These are phyloP conservation scores for Colletotrichum noveboracense DNA, from an alignment of 2,329 filamentous ascomycete genomes.

Conservation along the genomic window DNA sequence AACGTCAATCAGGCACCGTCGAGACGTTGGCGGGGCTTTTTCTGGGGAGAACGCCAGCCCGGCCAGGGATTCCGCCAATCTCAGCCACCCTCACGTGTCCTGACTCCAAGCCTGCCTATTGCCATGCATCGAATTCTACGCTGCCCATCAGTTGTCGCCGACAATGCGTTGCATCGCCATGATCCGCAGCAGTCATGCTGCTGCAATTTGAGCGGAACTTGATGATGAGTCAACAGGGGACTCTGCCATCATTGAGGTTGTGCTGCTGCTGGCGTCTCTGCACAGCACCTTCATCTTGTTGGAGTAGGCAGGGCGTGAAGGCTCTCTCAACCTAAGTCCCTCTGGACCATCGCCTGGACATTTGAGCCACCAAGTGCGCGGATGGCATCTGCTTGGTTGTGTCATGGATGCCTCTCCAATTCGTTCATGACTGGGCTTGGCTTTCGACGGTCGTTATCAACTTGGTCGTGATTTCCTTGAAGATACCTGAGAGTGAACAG, in stretches of 20 bases:
- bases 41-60: not conserved
- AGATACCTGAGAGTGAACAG: conserved; percentile 74
- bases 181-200: not conserved
- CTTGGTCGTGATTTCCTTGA: conserved; percentile 65
- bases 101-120: not conserved
- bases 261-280: not conserved
- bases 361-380: not conserved
- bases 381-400: not conserved
- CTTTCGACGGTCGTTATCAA: conserved; percentile 30
- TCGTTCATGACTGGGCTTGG: conserved; percentile 1
- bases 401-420: not conserved
- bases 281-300: not conserved
- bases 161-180: not conserved
- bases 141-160: not conserved
- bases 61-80: conserved; percentile 1
- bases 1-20: not conserved
- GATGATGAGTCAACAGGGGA: too few relatives aligned
- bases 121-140: not conserved
- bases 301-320: not conserved
- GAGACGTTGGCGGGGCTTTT: not conserved
- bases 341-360: not conserved
- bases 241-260: not conserved
- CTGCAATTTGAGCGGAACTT: not conserved
- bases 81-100: not conserved
- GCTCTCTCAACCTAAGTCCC: not conserved